Percentiles rank a stretch among this genome's conserved stretches.
Evolutionary conservation across 2,329 filamentous ascomycete genomes (phyloP).

Genomic region (Hypoxylon sp.): DNA sequence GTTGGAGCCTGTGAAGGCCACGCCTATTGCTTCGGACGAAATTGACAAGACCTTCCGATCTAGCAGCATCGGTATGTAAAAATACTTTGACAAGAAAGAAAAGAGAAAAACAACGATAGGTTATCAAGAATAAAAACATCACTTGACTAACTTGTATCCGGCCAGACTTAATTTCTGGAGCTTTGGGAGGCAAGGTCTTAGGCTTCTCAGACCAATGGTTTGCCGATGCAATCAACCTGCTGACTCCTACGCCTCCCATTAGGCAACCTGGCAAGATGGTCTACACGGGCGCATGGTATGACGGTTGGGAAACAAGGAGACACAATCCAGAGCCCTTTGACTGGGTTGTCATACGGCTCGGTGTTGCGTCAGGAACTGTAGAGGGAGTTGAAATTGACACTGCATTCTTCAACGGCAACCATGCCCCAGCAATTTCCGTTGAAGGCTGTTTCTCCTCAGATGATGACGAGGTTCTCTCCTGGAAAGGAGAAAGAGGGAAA

Average conservation of each 20-base stretch:
- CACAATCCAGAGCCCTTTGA: slow-evolving; percentile 76
- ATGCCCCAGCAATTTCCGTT: slow-evolving; percentile 83
- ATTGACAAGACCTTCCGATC: slow-evolving; percentile 75
- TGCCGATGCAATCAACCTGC: slow-evolving; percentile 74
- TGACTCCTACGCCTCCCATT: slow-evolving; percentile 75
- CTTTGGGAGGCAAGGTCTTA: slow-evolving; percentile 74
- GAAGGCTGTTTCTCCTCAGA: slow-evolving; percentile 79
- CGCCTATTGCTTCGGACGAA: slow-evolving; percentile 64
- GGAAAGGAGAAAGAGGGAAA: slow-evolving; percentile 70
- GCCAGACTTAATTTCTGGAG: slow-evolving; percentile 72
- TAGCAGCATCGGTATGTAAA: slow-evolving; percentile 70
- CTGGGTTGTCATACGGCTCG: slow-evolving; percentile 76
- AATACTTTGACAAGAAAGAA: background rate
- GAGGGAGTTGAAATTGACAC: slow-evolving; percentile 85
- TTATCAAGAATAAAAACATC: slow-evolving; percentile 7
- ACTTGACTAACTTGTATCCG: slow-evolving; percentile 37
- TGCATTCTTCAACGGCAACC: slow-evolving; percentile 85
- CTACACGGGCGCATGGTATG: slow-evolving; percentile 78
- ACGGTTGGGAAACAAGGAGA: slow-evolving; percentile 78
- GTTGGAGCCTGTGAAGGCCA: slow-evolving; percentile 68
- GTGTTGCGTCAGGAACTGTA: slow-evolving; percentile 79
- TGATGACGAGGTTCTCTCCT: slow-evolving; percentile 75
- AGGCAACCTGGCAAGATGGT: slow-evolving; percentile 77
- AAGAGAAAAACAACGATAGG: slow-evolving; percentile 4
- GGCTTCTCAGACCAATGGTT: slow-evolving; percentile 80